Conservation (phyloP, 345 rosid genomes). For the Erysimum cheiranthoides region DNA sequence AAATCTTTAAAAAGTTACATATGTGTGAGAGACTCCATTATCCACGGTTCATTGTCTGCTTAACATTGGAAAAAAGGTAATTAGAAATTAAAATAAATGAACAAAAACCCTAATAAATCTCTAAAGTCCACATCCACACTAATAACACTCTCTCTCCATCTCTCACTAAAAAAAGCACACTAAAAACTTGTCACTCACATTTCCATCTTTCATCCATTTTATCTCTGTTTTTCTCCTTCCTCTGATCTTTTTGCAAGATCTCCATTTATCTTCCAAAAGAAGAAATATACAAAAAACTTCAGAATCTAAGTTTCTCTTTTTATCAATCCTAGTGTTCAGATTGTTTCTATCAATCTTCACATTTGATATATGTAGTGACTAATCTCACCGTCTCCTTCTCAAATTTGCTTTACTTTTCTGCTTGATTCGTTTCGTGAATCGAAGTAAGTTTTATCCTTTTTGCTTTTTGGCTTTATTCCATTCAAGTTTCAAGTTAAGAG, state of each 20-base stretch:
- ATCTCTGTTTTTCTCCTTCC: conserved; percentile 6
- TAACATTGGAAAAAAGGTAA: background rate
- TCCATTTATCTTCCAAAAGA: conserved; percentile 3
- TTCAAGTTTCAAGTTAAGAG: background rate
- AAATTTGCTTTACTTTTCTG: conserved; percentile 3
- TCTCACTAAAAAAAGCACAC: conserved; percentile 31
- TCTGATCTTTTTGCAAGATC: conserved; percentile 34
- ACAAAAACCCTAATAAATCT: conserved; percentile 33
- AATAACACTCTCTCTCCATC: conserved; percentile 29
- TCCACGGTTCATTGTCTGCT: conserved; percentile 28
- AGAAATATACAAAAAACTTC: background rate
- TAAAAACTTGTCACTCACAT: conserved; percentile 21
- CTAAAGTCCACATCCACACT: background rate
- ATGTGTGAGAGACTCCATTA: conserved; percentile 9
- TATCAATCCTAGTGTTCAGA: background rate
- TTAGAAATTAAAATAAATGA: background rate
- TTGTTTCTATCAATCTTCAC: conserved; percentile 8
- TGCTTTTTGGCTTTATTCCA: conserved; percentile 31
- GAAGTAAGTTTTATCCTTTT: conserved; percentile 30
- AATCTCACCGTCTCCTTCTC: conserved; percentile 17
- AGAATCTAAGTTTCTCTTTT: background rate
- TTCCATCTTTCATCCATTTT: conserved; percentile 3
- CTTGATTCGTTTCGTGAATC: conserved; percentile 48
- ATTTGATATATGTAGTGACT: conserved; percentile 33
- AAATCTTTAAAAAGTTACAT: background rate